These are phyloP conservation scores for Boletus semigastroideus DNA, from an alignment of 1,284 basidiomycete species.

Conservation along the genomic window DNA sequence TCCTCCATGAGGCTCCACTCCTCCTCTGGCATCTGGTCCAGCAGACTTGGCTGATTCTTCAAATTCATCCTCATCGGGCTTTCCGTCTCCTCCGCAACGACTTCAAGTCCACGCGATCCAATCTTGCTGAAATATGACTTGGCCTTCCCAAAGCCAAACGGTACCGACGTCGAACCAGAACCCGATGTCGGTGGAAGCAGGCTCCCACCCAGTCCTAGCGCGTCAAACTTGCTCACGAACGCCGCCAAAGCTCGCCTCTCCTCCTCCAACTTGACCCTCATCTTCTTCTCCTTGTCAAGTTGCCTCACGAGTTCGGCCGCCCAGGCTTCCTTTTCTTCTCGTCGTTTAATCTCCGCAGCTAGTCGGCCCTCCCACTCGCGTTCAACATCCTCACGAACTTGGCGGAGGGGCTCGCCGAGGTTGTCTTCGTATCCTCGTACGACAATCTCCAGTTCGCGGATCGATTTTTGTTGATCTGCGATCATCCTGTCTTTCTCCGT, in stretches of 20 bases:
- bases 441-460: constrained; percentile 70
- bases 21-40: constrained; percentile 63
- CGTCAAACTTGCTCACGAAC: constrained; percentile 78
- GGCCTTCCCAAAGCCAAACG: constrained; percentile 31
- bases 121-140: constrained; percentile 45
- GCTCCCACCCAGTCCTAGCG: constrained; percentile 49
- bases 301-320: constrained; percentile 67
- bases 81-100: constrained; percentile 30
- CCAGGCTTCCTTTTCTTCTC: constrained; percentile 71
- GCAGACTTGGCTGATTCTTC: constrained; percentile 51
- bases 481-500: constrained; percentile 72
- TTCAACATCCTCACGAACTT: constrained; percentile 79
- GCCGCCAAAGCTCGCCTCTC: constrained; percentile 71
- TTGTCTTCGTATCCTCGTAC: constrained; percentile 69
- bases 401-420: constrained; percentile 68
- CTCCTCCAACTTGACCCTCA: constrained; percentile 64
- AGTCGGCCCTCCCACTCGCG: constrained; percentile 70
- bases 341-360: constrained; percentile 54
- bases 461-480: constrained; percentile 63
- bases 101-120: constrained; percentile 17
- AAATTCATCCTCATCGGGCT: constrained; percentile 53
- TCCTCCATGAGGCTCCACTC: constrained; percentile 52
- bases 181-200: constrained; percentile 31
- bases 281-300: constrained; percentile 73
- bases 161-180: neutral